phyloP scores from a whole-genome alignment of 768 basidiomycete genomes.

The Russula virescens region DNA sequence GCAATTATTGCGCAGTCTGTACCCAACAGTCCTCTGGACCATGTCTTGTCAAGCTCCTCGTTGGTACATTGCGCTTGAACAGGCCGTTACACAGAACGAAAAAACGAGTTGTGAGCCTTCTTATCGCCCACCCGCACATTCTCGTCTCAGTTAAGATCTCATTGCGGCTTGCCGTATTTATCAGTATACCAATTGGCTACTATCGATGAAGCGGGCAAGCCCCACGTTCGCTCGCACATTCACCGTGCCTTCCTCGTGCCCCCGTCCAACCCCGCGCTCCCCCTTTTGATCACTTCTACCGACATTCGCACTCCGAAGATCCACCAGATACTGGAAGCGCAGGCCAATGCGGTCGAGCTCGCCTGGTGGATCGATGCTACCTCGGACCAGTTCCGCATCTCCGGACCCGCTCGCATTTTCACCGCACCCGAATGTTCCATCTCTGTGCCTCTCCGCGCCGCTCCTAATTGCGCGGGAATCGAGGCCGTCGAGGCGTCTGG shows the following conservation, averaged over 20 bases:
- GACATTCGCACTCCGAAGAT: constrained; percentile 71
- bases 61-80: constrained; percentile 29
- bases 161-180: not conserved
- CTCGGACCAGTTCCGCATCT: constrained; percentile 68
- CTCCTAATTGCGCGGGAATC: constrained; percentile 21
- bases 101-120: constrained; percentile 25
- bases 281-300: constrained; percentile 62
- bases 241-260: constrained; percentile 54
- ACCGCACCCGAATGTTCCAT: constrained; percentile 43
- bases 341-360: constrained; percentile 50
- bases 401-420: constrained; percentile 51
- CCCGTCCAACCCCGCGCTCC: constrained; percentile 39
- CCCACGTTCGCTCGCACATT: constrained; percentile 61
- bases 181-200: constrained; percentile 60
- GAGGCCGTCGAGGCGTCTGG: constrained; percentile 22
- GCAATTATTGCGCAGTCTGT: too few relatives aligned
- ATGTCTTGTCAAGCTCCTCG: constrained; percentile 22
- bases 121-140: not conserved
- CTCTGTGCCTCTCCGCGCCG: constrained; percentile 26
- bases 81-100: constrained; percentile 27
- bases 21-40: not conserved
- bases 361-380: constrained; percentile 70
- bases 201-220: constrained; percentile 39
- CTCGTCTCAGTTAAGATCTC: not conserved
- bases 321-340: constrained; percentile 45